Evolutionary conservation across 1,284 basidiomycete species (phyloP).

Genomic region (Blastosporella zonata): DNA sequence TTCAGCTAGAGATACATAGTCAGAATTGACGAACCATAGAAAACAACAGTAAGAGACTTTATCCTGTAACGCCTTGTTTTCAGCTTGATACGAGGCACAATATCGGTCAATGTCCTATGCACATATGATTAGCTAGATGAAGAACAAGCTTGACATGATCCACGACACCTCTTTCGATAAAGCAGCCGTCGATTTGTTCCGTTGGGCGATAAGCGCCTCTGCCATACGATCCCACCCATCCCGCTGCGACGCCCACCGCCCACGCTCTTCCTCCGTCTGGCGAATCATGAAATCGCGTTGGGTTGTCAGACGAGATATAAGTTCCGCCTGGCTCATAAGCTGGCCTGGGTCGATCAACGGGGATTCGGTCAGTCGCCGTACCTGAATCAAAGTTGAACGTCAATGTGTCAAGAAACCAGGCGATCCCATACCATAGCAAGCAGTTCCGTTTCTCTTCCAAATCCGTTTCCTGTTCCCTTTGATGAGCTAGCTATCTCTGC

Average conservation of each 20-base stretch:
- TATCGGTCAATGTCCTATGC: conserved; percentile 51
- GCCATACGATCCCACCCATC: conserved; percentile 59
- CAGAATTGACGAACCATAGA: conserved; percentile 4
- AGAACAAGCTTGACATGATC: conserved; percentile 1
- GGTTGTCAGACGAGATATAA: conserved; percentile 49
- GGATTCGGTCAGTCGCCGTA: conserved; percentile 46
- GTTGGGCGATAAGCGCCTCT: conserved; percentile 57
- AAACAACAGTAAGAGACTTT: conserved; percentile 37
- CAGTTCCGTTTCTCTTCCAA: conserved; percentile 47
- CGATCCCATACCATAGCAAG: conserved; percentile 50
- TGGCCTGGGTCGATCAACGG: conserved; percentile 42
- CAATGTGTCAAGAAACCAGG: conserved; percentile 8
- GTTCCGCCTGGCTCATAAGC: conserved; percentile 56
- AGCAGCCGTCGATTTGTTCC: conserved; percentile 33
- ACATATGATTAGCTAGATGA: conserved; percentile 2
- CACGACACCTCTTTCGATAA: conserved; percentile 37
- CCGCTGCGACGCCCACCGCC: conserved; percentile 56
- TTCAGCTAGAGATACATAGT: conserved; percentile 35
- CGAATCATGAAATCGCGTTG: conserved; percentile 58
- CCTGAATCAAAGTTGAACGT: conserved; percentile 32
- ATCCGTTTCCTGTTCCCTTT: conserved; percentile 17
- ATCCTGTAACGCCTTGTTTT: conserved; percentile 53
- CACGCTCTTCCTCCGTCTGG: conserved; percentile 52
- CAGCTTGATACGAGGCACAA: conserved; percentile 43
- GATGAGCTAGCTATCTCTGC: conserved; percentile 17